Evolutionary conservation across 2,329 filamentous ascomycete species (phyloP).

Genomic region (Beauveria varroae): DNA sequence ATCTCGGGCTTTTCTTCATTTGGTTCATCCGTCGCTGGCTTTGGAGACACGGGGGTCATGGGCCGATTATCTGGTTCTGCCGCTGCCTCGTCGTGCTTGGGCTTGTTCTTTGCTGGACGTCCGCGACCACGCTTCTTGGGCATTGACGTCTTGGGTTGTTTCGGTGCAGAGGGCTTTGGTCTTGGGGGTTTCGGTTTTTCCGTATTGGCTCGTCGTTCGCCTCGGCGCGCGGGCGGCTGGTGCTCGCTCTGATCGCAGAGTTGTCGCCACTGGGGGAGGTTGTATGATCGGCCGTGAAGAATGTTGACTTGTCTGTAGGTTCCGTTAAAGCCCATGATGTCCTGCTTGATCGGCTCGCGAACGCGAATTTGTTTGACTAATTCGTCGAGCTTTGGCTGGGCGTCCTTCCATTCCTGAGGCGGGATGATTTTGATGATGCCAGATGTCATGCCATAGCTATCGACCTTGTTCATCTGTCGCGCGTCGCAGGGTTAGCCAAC

Average conservation of each 20-base stretch:
- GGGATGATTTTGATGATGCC: conserved; percentile 96
- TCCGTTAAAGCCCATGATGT: conserved; percentile 92
- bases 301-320: conserved; percentile 97
- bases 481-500: conserved; percentile 9
- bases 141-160: conserved; percentile 23
- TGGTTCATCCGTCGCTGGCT: conserved; percentile 27
- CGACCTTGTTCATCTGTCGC: conserved; percentile 66
- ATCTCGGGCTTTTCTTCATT: conserved; percentile 18
- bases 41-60: conserved; percentile 52
- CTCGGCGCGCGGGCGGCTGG: conserved; percentile 85
- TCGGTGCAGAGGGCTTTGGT: conserved; percentile 28
- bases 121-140: conserved; percentile 34
- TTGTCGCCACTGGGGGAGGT: conserved; percentile 90
- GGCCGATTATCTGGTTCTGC: conserved; percentile 39
- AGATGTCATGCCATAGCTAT: conserved; percentile 93
- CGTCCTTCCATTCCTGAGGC: conserved; percentile 84
- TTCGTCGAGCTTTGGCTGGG: conserved; percentile 71
- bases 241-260: conserved; percentile 93
- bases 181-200: conserved; percentile 42
- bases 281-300: conserved; percentile 91
- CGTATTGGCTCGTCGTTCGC: conserved; percentile 63
- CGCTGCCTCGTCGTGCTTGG: conserved; percentile 23
- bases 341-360: conserved; percentile 95
- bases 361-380: conserved; percentile 86
- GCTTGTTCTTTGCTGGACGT: conserved; percentile 30